phyloP scores from a whole-genome alignment of 305 asterid genomes.

The Rubia occidens region DNA sequence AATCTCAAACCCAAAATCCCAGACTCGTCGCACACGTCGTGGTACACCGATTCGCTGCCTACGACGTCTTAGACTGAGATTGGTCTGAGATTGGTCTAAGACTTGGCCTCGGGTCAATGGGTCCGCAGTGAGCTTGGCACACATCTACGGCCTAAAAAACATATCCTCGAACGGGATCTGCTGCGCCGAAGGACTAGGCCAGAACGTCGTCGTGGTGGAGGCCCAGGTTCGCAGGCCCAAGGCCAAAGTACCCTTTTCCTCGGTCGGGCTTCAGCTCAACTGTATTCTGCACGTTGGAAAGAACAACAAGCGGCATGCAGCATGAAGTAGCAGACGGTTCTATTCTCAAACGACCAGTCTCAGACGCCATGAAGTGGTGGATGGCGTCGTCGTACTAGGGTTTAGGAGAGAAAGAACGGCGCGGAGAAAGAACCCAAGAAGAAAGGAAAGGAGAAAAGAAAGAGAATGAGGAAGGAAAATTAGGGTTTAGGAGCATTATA shows the following conservation, averaged over 20 bases:
- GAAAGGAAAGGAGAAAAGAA: too few relatives aligned
- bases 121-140: constrained; percentile 51
- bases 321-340: constrained; percentile 46
- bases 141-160: constrained; percentile 73
- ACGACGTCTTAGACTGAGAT: too few relatives aligned
- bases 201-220: constrained; percentile 19
- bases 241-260: constrained; percentile 68
- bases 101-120: constrained; percentile 39
- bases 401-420: constrained; percentile 52
- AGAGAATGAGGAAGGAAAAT: too few relatives aligned
- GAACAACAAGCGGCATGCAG: constrained; percentile 54
- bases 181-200: constrained; percentile 17
- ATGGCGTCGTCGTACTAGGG: constrained; percentile 43
- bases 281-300: constrained; percentile 66
- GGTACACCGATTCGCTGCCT: too few relatives aligned
- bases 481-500: too few relatives aligned
- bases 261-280: constrained; percentile 72
- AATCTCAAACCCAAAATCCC: too few relatives aligned
- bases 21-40: too few relatives aligned
- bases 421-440: too few relatives aligned
- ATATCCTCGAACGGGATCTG: constrained; percentile 56
- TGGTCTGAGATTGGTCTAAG: too few relatives aligned
- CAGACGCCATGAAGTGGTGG: constrained; percentile 37
- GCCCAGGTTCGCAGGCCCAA: constrained; percentile 70
- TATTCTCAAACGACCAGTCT: constrained; percentile 29